phyloP scores from a whole-genome alignment of 371 early-diverging fungal genomes.

The Encephalitozoon hellem region DNA sequence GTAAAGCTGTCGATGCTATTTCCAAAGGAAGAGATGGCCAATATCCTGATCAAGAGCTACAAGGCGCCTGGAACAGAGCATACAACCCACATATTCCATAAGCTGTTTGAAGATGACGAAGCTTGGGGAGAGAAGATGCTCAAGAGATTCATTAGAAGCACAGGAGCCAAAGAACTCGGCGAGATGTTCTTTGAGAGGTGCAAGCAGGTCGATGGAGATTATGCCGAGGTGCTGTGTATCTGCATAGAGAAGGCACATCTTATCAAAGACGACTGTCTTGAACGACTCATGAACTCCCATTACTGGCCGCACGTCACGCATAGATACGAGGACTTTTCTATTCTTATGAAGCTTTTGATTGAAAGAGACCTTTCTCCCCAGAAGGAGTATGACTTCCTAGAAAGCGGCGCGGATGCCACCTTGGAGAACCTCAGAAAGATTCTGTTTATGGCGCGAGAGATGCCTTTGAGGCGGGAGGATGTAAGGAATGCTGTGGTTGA shows the following conservation, averaged over 20 bases:
- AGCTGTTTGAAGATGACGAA: background rate
- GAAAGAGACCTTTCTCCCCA: background rate
- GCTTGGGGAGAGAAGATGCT: background rate
- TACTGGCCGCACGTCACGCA: background rate
- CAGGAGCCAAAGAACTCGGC: background rate
- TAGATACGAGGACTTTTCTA: background rate
- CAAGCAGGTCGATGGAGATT: background rate
- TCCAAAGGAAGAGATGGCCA: background rate
- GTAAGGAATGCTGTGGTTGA: background rate
- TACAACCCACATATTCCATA: background rate
- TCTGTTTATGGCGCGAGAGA: background rate
- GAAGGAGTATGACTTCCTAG: background rate
- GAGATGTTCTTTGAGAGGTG: background rate
- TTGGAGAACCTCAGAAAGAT: background rate
- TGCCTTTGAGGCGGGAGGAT: background rate
- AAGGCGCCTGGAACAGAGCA: background rate
- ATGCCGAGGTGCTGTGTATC: constrained; percentile 5
- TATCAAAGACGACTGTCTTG: background rate
- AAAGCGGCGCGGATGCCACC: background rate
- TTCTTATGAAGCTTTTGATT: background rate
- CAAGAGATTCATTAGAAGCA: constrained; percentile 14
- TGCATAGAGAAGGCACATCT: background rate
- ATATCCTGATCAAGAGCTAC: background rate
- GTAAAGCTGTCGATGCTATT: background rate
- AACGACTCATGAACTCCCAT: background rate